phyloP scores from a whole-genome alignment of 2,329 filamentous ascomycete species.

The Claviceps sp. region DNA sequence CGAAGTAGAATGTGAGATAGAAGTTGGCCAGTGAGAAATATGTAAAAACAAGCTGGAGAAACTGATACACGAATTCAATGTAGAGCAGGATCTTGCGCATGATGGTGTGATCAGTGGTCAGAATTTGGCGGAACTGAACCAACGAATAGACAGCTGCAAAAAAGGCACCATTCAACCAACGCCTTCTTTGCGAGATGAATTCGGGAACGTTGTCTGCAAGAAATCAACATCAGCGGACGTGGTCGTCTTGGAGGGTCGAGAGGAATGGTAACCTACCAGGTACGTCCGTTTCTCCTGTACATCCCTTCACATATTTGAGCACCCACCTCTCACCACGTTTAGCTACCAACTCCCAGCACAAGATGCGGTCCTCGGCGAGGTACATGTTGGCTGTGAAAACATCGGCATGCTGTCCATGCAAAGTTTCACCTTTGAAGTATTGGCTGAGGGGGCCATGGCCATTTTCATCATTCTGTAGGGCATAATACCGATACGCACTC shows the following conservation, averaged over 20 bases:
- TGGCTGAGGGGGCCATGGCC: constrained; percentile 91
- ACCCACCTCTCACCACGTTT: constrained; percentile 95
- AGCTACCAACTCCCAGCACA: constrained; percentile 90
- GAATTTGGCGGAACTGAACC: constrained; percentile 87
- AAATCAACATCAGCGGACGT: constrained; percentile 13
- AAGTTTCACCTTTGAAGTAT: constrained; percentile 97
- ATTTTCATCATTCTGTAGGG: constrained; percentile 89
- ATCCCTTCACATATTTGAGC: constrained; percentile 92
- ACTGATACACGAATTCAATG: constrained; percentile 91
- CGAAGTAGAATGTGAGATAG: constrained; percentile 97
- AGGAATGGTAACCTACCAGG: constrained; percentile 51
- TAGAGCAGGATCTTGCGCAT: constrained; percentile 82
- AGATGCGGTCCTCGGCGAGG: constrained; percentile 74
- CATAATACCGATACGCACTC: constrained; percentile 90
- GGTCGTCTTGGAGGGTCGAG: background rate
- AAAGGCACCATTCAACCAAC: constrained; percentile 98
- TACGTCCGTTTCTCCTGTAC: constrained; percentile 94
- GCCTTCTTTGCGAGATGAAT: constrained; percentile 88
- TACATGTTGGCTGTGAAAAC: constrained; percentile 98
- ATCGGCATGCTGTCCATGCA: constrained; percentile 91
- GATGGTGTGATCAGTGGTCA: constrained; percentile 82
- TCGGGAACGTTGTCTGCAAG: constrained; percentile 72
- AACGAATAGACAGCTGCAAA: constrained; percentile 97
- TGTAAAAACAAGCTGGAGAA: constrained; percentile 84
- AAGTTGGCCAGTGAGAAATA: constrained; percentile 98